Evolutionary conservation across 2,329 filamentous ascomycete species (phyloP), one percentile per base, ranked within the genome.

Genomic region (Colletotrichum spaethianum): DNA sequence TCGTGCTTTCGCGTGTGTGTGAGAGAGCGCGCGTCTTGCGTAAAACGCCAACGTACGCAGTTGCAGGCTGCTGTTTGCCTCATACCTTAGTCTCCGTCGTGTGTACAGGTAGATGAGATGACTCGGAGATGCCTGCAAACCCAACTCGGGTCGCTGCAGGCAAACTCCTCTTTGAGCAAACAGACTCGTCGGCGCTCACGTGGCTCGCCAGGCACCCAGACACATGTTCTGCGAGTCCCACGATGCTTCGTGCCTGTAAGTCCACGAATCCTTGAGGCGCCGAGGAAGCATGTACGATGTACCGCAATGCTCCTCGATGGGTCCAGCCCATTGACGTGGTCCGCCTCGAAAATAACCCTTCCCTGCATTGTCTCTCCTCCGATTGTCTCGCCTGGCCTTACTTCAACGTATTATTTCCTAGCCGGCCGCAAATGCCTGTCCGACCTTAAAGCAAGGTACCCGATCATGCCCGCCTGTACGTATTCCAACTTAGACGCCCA

Each of bases 161-260:
- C 16, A 38, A 26, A 40, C 16, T 26, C 56, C 18, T 44, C 14
- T 11, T 6, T 9, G 20, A 4, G 50, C 6, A 53, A 38, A 28
- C 11, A 31, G 3, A 40, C n/a, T 28, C 28, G 33, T 50, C 44
- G 26, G 53, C 44, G 44, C 44, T 7, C 42, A 52, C 59, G 59
- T 50, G 60, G 66, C 66, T 69, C 56, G n/a, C 44, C 48, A 67
- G 57, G 38, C 65, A 62, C 36, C 55, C 20, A 55, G 23, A 16
- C 57, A 63, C 28, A 52, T 48, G 42, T 40, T 36, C 20, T 63
- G 46, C 46, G 23, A 26, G 57, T 46, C 57, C 57, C 42, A 46
- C 38, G 57, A 61, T 31, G 28, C 40, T 28, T 31, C 57, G 14
- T 31, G 1, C 40, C 26, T 7, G 33, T 9, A 16, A 36, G 2